Conservation (phyloP, 2,329 filamentous ascomycete genomes). For the Curvularia sp. region DNA sequence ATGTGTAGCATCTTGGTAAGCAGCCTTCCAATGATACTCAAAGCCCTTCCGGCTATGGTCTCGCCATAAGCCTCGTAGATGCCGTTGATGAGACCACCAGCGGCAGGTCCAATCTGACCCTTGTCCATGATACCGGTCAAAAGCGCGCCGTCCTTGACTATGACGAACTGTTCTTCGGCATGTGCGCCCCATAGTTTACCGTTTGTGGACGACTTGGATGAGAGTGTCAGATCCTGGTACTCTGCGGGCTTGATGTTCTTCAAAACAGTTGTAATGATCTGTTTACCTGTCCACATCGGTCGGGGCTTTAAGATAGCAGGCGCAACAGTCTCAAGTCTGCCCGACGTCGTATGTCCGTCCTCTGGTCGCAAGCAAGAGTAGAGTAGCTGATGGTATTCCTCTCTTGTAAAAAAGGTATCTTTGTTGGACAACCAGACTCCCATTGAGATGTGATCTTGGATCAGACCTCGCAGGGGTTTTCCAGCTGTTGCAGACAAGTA, state of each 20-base stretch:
- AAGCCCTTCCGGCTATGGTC: slow-evolving; percentile 80
- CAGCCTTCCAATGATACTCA: slow-evolving; percentile 88
- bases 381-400: slow-evolving; percentile 91
- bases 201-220: slow-evolving; percentile 78
- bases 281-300: slow-evolving; percentile 92
- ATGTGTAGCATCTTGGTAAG: slow-evolving; percentile 91
- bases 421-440: slow-evolving; percentile 88
- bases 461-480: slow-evolving; percentile 91
- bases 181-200: slow-evolving; percentile 77
- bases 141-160: slow-evolving; percentile 86
- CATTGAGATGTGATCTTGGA: slow-evolving; percentile 98
- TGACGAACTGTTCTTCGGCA: slow-evolving; percentile 80
- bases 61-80: slow-evolving; percentile 94
- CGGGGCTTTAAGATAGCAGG: slow-evolving; percentile 84
- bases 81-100: slow-evolving; percentile 87
- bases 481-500: slow-evolving; percentile 94
- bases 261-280: slow-evolving; percentile 89
- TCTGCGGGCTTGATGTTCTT: slow-evolving; percentile 86
- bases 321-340: slow-evolving; percentile 79
- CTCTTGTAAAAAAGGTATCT: slow-evolving; percentile 87
- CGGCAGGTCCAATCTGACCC: slow-evolving; percentile 86
- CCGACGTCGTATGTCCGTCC: slow-evolving; percentile 82
- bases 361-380: slow-evolving; percentile 91
- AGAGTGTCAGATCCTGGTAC: slow-evolving; percentile 79
- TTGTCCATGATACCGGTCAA: slow-evolving; percentile 94